phyloP scores from a whole-genome alignment of 2,329 filamentous ascomycete genomes.

The Colletotrichum paranaense region DNA sequence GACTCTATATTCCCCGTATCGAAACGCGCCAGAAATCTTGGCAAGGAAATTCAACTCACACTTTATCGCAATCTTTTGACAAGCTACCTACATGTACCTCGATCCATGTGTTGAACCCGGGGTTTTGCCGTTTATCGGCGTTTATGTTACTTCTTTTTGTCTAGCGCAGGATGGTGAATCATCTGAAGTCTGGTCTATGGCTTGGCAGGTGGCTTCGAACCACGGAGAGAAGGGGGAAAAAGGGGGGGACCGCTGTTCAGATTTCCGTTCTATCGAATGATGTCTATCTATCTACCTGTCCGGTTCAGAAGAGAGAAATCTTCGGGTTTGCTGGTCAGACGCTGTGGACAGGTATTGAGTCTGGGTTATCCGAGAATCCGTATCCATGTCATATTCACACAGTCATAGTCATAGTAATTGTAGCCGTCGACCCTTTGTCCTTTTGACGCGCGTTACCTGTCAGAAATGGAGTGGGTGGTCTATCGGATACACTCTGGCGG shows the following conservation, averaged over 20 bases:
- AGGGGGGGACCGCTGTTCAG: neutral
- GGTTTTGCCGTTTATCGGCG: too few species aligned
- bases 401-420: too few species aligned
- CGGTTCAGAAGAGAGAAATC: neutral
- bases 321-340: neutral
- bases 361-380: too few species aligned
- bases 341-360: too few species aligned
- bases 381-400: too few species aligned
- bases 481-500: too few species aligned
- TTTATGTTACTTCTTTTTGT: neutral
- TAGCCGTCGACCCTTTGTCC: too few species aligned
- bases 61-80: neutral
- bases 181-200: slow-evolving; percentile 14
- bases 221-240: too few species aligned
- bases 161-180: slow-evolving; percentile 23
- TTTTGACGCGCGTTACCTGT: too few species aligned
- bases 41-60: slow-evolving; percentile 11
- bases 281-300: neutral
- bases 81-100: too few species aligned
- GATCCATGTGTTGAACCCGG: too few species aligned
- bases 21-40: neutral
- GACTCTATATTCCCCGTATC: neutral
- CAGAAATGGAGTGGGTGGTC: too few species aligned
- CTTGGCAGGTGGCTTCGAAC: slow-evolving; percentile 11
- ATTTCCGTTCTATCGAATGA: neutral